phyloP scores from a whole-genome alignment of 148 eudicot genomes.

The Camellia sinensis region DNA sequence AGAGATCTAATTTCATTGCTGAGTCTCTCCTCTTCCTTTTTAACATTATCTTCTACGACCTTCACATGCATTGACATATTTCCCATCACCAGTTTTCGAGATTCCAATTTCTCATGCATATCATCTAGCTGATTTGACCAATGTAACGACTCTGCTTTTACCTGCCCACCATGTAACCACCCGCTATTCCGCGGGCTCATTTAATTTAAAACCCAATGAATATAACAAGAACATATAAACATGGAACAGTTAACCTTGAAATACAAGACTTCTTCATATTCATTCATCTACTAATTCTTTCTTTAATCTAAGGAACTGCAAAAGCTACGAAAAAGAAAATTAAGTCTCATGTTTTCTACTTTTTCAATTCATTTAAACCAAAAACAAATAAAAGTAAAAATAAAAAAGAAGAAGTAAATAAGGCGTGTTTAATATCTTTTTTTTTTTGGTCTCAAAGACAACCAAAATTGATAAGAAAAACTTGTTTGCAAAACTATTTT shows the following conservation, averaged over 20 bases:
- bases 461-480: too few species aligned
- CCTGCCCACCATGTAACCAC: conserved; percentile 47
- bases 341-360: neutral
- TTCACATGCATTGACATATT: conserved; percentile 76
- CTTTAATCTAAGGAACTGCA: neutral
- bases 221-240: neutral
- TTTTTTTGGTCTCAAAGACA: too few species aligned
- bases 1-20: conserved; percentile 71
- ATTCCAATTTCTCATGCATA: conserved; percentile 77
- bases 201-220: conserved; percentile 27
- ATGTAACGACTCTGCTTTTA: conserved; percentile 64
- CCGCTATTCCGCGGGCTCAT: conserved; percentile 35
- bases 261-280: neutral
- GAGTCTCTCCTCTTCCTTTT: conserved; percentile 79
- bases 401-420: neutral
- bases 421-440: too few species aligned
- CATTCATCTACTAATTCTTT: neutral
- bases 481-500: too few species aligned
- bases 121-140: conserved; percentile 77
- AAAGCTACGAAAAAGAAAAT: neutral
- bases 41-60: conserved; percentile 69
- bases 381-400: neutral
- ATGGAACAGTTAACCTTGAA: neutral
- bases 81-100: conserved; percentile 63
- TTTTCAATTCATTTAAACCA: neutral